Percentiles rank a stretch among this genome's conserved stretches.
Evolutionary conservation across 768 basidiomycete genomes (phyloP).

Genomic region (Mycena amicta): DNA sequence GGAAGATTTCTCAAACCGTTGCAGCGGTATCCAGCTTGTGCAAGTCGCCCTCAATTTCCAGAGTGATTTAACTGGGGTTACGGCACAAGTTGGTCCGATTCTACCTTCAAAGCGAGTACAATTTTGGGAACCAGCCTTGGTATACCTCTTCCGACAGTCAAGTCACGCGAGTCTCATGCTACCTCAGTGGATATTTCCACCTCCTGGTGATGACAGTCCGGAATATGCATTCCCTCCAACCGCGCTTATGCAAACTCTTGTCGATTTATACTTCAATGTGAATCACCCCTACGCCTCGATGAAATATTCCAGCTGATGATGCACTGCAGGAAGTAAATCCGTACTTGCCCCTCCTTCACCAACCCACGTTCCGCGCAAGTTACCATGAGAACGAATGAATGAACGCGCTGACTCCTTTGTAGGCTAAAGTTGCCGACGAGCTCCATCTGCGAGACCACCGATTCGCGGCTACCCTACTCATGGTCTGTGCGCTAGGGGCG

Average conservation of each 20-base stretch:
- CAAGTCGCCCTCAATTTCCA: constrained; percentile 61
- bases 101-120: constrained; percentile 40
- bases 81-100: constrained; percentile 11
- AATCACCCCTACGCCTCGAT: too few species aligned
- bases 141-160: constrained; percentile 27
- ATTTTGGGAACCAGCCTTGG: constrained; percentile 51
- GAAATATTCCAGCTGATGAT: background rate
- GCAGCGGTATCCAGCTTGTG: constrained; percentile 52
- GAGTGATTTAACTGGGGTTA: background rate
- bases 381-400: background rate
- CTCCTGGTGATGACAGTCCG: constrained; percentile 23
- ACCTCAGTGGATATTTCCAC: constrained; percentile 6
- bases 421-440: constrained; percentile 47
- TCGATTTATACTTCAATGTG: constrained; percentile 56
- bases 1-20: background rate
- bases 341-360: constrained; percentile 69
- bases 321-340: constrained; percentile 41
- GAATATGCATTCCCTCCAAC: constrained; percentile 49
- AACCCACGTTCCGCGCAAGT: constrained; percentile 53
- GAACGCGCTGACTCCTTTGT: too few species aligned
- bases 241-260: constrained; percentile 54
- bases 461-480: constrained; percentile 41
- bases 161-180: background rate
- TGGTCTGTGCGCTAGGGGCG: constrained; percentile 54
- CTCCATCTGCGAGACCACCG: constrained; percentile 51